These are phyloP conservation scores for Arthroderma sp. DNA, from an alignment of 2,329 filamentous ascomycete genomes.

Conservation along the genomic window DNA sequence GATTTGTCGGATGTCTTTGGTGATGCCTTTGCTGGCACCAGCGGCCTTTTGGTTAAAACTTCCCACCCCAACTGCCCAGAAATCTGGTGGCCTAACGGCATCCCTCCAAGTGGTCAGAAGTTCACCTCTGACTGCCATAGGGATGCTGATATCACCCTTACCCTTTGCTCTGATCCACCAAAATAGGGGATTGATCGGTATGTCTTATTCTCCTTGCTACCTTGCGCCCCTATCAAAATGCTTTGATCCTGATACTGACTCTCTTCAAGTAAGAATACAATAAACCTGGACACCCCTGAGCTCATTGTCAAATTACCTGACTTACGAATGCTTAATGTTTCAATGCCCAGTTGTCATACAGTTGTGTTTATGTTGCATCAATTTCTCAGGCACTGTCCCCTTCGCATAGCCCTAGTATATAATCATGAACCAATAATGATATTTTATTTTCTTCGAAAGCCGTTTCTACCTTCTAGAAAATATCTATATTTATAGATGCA, in stretches of 20 bases:
- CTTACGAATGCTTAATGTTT: background rate
- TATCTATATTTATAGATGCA: background rate
- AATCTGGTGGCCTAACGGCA: slow-evolving; percentile 10
- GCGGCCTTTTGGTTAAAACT: slow-evolving; percentile 4
- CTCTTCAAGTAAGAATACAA: background rate
- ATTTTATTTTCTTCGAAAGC: background rate
- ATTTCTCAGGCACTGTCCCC: background rate
- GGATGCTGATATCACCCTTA: slow-evolving; percentile 10
- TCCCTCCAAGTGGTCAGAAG: slow-evolving; percentile 10
- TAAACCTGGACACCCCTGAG: background rate
- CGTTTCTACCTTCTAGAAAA: background rate
- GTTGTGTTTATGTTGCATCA: background rate
- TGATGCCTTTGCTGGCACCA: slow-evolving; percentile 27
- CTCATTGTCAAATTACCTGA: background rate
- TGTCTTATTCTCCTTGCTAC: background rate
- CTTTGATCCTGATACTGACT: background rate
- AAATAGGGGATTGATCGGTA: background rate
- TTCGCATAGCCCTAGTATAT: background rate
- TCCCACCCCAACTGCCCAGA: slow-evolving; percentile 7
- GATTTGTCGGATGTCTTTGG: slow-evolving; percentile 35
- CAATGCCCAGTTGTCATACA: background rate
- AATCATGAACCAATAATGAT: background rate
- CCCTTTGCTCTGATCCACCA: slow-evolving; percentile 6
- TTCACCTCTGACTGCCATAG: slow-evolving; percentile 5
- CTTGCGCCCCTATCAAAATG: background rate